phyloP scores from a whole-genome alignment of 202 grass and related monocot genomes.

The Carex arenaria region DNA sequence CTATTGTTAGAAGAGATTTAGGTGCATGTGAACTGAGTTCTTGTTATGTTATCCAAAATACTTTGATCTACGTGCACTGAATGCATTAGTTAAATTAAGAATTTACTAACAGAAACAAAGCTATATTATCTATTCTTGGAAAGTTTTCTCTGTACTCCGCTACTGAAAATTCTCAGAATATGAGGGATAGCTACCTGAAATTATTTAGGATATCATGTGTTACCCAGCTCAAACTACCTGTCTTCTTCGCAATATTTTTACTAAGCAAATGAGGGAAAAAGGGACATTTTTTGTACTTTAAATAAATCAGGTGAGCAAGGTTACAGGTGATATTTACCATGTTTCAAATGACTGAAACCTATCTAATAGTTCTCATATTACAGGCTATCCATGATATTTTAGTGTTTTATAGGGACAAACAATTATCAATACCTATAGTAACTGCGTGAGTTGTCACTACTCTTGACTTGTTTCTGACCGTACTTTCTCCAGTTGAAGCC shows the following conservation, averaged over 20 bases:
- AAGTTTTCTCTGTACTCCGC: neutral
- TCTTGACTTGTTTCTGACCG: conserved; percentile 99
- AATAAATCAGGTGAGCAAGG: neutral
- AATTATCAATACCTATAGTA: conserved; percentile 52
- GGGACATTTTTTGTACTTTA: neutral
- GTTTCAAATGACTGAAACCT: neutral
- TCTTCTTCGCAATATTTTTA: neutral
- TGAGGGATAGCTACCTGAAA: neutral
- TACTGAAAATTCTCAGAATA: neutral
- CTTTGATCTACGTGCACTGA: neutral
- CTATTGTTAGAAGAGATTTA: conserved; percentile 16
- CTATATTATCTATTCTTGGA: neutral
- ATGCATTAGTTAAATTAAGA: neutral
- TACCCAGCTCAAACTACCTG: neutral
- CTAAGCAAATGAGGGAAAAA: neutral
- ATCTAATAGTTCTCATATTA: neutral
- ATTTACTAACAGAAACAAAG: neutral
- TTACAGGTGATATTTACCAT: neutral
- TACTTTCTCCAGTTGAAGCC: conserved; percentile 98
- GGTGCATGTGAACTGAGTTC: neutral
- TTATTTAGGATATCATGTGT: neutral
- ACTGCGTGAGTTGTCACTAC: conserved; percentile 89
- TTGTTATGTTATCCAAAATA: conserved; percentile 4
- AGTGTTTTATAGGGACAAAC: neutral
- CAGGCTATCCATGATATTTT: neutral